Conservation (phyloP, 2,329 filamentous ascomycete genomes). For the Colletotrichum sp. region DNA sequence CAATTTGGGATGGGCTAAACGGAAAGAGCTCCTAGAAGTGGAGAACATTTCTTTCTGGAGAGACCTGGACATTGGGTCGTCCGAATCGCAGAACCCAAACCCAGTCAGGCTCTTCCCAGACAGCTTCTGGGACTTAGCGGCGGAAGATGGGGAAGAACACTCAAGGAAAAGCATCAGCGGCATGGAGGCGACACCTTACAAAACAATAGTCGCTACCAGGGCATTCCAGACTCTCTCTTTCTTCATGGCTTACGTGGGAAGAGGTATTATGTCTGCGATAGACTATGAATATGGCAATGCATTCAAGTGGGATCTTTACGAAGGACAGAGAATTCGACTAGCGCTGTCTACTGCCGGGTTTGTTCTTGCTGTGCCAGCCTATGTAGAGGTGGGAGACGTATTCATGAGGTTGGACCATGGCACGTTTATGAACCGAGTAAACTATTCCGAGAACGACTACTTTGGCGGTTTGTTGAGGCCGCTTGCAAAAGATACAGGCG, state of each 20-base stretch:
- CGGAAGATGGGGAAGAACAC: too few relatives aligned
- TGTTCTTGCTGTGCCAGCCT: not conserved
- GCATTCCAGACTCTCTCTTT: not conserved
- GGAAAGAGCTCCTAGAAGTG: not conserved
- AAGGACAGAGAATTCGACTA: not conserved
- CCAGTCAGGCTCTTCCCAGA: not conserved
- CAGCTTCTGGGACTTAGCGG: not conserved
- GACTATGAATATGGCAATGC: rapidly evolving
- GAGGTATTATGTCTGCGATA: rapidly evolving
- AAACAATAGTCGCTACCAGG: not conserved
- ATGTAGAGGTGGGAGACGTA: not conserved
- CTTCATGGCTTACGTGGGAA: not conserved
- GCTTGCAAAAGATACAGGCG: not conserved
- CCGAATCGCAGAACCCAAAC: not conserved
- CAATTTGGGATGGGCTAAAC: too few relatives aligned
- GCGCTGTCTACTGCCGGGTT: not conserved
- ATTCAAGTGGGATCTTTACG: rapidly evolving
- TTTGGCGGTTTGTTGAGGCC: not conserved
- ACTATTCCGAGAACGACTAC: rapidly evolving
- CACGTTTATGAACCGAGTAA: too few relatives aligned
- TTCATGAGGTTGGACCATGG: too few relatives aligned
- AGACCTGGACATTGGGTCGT: not conserved
- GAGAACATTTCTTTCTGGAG: not conserved
- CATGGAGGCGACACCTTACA: too few relatives aligned
- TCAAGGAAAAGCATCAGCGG: too few relatives aligned